Conservation (phyloP, 176 grass and related monocot species). For the Oryza australiensis region DNA sequence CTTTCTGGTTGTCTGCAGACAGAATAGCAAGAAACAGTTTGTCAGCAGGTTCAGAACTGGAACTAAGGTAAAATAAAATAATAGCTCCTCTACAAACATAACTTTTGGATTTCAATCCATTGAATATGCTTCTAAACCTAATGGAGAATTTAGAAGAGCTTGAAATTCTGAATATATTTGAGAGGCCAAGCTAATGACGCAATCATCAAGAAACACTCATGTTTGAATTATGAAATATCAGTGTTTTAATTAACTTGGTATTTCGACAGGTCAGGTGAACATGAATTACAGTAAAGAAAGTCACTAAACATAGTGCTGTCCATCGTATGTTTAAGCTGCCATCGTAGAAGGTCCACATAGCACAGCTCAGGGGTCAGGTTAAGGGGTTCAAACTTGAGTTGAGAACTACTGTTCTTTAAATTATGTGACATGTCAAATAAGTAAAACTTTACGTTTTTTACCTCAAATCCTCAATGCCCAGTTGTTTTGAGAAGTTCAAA, state of each 20-base stretch:
- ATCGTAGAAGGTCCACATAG: background rate
- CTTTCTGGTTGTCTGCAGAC: constrained; percentile 55
- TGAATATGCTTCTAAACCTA: background rate
- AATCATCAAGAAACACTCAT: background rate
- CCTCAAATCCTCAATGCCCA: background rate
- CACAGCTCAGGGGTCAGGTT: background rate
- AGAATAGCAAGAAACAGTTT: constrained; percentile 13
- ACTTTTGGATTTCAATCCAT: background rate
- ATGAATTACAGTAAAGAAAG: constrained; percentile 8
- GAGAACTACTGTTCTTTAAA: background rate
- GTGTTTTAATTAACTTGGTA: constrained; percentile 9
- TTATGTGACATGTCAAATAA: background rate
- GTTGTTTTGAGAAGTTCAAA: constrained; percentile 13
- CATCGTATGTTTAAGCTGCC: background rate
- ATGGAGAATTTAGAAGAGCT: background rate
- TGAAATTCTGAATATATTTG: constrained; percentile 9
- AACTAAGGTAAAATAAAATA: constrained; percentile 24
- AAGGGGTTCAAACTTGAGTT: background rate
- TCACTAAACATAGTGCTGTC: background rate
- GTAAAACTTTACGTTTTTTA: constrained; percentile 15
- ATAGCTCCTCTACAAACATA: constrained; percentile 12
- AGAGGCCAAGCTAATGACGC: background rate
- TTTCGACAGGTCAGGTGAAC: constrained; percentile 12
- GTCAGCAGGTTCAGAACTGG: constrained; percentile 20
- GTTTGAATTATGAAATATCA: background rate